Conservation (phyloP, 345 rosid species). For the Isatis tinctoria region DNA sequence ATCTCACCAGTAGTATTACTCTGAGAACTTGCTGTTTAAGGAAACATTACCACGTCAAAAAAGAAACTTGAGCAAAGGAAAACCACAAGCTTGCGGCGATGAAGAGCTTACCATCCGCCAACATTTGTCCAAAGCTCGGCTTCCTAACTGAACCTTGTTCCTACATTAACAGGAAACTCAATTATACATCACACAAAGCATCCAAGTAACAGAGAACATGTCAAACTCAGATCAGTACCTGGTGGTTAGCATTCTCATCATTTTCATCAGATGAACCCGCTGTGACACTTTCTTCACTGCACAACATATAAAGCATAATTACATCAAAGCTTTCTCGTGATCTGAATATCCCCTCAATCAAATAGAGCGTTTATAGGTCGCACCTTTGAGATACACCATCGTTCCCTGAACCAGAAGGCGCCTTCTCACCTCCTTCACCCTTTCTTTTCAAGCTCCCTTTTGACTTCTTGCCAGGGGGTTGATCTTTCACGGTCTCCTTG, state of each 20-base stretch:
- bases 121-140: constrained; percentile 77
- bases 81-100: not conserved
- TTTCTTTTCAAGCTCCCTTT: constrained; percentile 61
- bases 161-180: constrained; percentile 31
- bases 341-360: not conserved
- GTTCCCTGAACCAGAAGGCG: constrained; percentile 82
- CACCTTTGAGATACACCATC: constrained; percentile 86
- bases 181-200: not conserved
- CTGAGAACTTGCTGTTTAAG: constrained; percentile 57
- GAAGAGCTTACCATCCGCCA: constrained; percentile 62
- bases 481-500: constrained; percentile 54
- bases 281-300: constrained; percentile 84
- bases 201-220: not conserved
- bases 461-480: constrained; percentile 56
- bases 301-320: constrained; percentile 21
- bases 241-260: constrained; percentile 62
- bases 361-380: not conserved
- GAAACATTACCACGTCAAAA: constrained; percentile 21
- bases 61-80: not conserved
- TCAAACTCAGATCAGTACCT: constrained; percentile 38
- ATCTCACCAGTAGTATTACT: constrained; percentile 43
- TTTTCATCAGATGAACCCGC: constrained; percentile 91
- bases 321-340: not conserved
- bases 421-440: constrained; percentile 55
- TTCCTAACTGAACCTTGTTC: constrained; percentile 52